These are phyloP conservation scores for Penicillium occitanis DNA, from an alignment of 2,329 filamentous ascomycete genomes.

Conservation along the genomic window DNA sequence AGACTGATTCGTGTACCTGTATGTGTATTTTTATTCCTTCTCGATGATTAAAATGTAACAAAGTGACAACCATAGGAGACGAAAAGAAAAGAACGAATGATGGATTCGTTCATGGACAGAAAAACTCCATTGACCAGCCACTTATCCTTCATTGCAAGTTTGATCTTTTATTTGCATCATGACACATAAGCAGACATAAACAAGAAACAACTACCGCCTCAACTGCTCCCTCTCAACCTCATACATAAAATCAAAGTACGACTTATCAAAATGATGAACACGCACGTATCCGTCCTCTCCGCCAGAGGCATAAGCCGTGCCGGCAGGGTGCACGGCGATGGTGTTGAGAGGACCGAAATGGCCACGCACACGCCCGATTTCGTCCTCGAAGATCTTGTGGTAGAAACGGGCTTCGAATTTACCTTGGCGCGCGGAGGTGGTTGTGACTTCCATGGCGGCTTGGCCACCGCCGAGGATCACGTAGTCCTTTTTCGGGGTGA, in stretches of 20 bases:
- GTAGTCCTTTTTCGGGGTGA: constrained; percentile 94
- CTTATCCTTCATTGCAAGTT: constrained; percentile 9
- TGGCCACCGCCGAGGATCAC: constrained; percentile 98
- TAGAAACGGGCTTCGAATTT: constrained; percentile 99
- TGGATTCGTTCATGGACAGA: background rate
- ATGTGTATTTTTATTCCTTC: background rate
- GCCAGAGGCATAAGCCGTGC: constrained; percentile 89
- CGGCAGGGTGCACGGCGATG: constrained; percentile 86
- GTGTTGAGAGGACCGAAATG: constrained; percentile 98
- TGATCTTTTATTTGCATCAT: constrained; percentile 14
- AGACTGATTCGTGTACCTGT: background rate
- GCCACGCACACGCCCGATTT: constrained; percentile 93
- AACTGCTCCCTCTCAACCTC: constrained; percentile 87
- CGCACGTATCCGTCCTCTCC: constrained; percentile 98
- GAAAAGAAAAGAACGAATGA: background rate
- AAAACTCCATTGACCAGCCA: constrained; percentile 10
- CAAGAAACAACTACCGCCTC: constrained; percentile 37
- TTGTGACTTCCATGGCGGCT: constrained; percentile 98
- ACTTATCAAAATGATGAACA: constrained; percentile 97
- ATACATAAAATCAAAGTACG: constrained; percentile 98
- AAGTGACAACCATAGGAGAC: background rate
- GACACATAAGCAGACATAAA: constrained; percentile 17
- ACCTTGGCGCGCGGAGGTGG: constrained; percentile 87
- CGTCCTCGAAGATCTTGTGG: constrained; percentile 99
- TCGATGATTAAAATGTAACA: background rate